Percentiles rank a stretch among this genome's conserved stretches.
Conservation (phyloP, 139 green algal species). For the Axilococcus clingmanii region DNA sequence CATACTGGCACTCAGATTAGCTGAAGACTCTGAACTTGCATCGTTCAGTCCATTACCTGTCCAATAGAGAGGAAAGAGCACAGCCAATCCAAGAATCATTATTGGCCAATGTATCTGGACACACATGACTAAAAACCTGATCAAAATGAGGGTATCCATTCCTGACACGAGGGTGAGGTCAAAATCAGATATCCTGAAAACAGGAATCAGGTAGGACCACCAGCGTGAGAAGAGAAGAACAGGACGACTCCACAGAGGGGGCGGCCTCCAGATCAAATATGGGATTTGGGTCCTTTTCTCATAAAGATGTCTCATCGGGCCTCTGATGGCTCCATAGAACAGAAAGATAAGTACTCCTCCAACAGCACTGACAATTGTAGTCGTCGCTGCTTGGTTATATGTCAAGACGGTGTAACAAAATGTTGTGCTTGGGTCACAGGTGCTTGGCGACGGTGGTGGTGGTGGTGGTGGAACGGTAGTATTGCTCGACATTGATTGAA, state of each 20-base stretch:
- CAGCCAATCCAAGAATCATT: background rate
- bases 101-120: constrained; percentile 1
- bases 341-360: background rate
- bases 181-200: background rate
- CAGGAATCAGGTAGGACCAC: constrained; percentile 1
- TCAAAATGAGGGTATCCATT: constrained; percentile 2
- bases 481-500: no score
- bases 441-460: no score
- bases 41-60: background rate
- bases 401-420: background rate
- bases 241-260: background rate
- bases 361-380: background rate
- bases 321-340: background rate
- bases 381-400: background rate
- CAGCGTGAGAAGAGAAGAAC: background rate
- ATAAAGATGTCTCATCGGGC: background rate
- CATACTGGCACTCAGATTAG: background rate
- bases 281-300: background rate
- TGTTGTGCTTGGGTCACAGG: no score
- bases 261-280: background rate
- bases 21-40: background rate
- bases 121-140: background rate
- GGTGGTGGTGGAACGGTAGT: no score
- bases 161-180: background rate
- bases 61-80: constrained; percentile 1